A percentile compares a stretch with the other conserved stretches of the same genome.
Conservation (phyloP, 768 basidiomycete genomes). For the Asterophora parasitica region DNA sequence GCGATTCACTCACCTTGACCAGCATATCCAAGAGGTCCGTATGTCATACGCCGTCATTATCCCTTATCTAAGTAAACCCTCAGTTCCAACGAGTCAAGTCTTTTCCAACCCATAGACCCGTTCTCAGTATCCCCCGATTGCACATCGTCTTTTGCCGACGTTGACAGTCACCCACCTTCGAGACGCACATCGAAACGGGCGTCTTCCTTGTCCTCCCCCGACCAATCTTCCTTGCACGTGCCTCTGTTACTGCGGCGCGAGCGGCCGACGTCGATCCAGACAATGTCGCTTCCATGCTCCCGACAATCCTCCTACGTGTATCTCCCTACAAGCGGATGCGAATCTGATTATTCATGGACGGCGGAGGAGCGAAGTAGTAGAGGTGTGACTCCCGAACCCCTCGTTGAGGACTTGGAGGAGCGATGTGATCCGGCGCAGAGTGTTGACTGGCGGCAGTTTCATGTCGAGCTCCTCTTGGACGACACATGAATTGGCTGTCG, state of each 20-base stretch:
- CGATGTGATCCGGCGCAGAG: constrained; percentile 32
- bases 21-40: constrained; percentile 22
- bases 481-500: background rate
- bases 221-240: constrained; percentile 18
- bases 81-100: constrained; percentile 13
- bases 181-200: constrained; percentile 27
- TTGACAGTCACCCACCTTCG: constrained; percentile 22
- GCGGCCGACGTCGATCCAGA: constrained; percentile 28
- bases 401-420: constrained; percentile 22
- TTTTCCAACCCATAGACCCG: constrained; percentile 30
- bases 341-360: constrained; percentile 33
- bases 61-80: constrained; percentile 1
- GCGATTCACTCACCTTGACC: constrained; percentile 26
- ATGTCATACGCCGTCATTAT: background rate
- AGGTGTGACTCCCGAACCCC: constrained; percentile 16
- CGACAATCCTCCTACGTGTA: constrained; percentile 28
- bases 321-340: constrained; percentile 23
- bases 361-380: constrained; percentile 33
- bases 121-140: constrained; percentile 37
- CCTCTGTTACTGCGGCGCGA: constrained; percentile 17
- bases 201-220: constrained; percentile 32
- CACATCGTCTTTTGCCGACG: constrained; percentile 40
- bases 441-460: constrained; percentile 58
- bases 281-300: constrained; percentile 26
- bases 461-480: constrained; percentile 34